Evolutionary conservation across 2,329 filamentous ascomycete species (phyloP).

Genomic region (Colletotrichum simmondsii): DNA sequence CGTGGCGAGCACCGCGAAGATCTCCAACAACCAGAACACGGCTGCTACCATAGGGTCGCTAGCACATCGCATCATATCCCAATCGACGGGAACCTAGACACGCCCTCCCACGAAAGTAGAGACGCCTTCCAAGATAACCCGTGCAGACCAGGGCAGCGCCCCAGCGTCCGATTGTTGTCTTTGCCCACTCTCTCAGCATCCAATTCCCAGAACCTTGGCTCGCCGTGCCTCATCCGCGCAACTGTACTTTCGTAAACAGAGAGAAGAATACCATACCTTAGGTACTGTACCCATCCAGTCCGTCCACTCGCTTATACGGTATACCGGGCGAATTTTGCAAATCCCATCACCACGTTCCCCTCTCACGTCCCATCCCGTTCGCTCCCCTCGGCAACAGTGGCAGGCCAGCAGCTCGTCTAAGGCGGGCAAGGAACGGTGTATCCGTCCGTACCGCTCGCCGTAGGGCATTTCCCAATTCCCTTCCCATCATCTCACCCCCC

Average conservation of each 20-base stretch:
- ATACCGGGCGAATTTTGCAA: background rate
- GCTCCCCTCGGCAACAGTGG: background rate
- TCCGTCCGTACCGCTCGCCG: background rate
- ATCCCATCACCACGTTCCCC: background rate
- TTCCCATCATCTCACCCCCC: background rate
- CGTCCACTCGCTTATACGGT: background rate
- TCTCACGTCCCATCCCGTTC: background rate
- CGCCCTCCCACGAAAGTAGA: background rate
- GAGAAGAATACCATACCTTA: background rate
- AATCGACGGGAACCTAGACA: background rate
- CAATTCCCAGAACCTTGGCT: conserved; percentile 3
- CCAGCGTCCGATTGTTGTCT: background rate
- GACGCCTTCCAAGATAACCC: background rate
- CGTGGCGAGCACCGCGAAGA: conserved; percentile 1
- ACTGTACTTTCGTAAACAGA: background rate
- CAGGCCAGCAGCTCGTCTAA: background rate
- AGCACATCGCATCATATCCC: background rate
- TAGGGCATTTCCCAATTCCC: background rate
- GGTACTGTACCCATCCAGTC: conserved; percentile 19
- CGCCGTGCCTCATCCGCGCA: conserved; percentile 4
- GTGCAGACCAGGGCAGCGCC: conserved; percentile 18
- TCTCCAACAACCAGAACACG: background rate
- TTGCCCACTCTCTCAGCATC: background rate
- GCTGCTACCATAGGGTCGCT: background rate
- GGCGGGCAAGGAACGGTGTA: background rate